phyloP scores from a whole-genome alignment of 2,329 filamentous ascomycete genomes.

The Penicillium sp. region DNA sequence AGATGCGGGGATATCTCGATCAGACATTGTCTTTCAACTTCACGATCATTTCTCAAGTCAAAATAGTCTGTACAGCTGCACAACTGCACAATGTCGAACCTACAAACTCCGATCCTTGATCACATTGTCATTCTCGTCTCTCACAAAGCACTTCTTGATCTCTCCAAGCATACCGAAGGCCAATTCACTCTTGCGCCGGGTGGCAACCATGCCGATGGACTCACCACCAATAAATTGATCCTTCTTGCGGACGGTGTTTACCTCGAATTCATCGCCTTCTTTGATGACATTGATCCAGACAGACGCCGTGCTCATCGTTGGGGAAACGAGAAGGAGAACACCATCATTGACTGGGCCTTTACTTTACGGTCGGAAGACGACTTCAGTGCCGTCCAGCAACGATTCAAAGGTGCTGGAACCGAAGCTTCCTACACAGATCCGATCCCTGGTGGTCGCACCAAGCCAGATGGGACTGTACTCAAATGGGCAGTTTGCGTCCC shows the following conservation, averaged over 20 bases:
- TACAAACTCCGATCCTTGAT: constrained; percentile 10
- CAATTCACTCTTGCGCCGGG: constrained; percentile 18
- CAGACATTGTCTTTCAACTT: not conserved
- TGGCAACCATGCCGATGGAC: constrained; percentile 19
- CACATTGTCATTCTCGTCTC: constrained; percentile 16
- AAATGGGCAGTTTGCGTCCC: constrained; percentile 12
- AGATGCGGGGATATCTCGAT: not conserved
- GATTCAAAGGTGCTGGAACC: not conserved
- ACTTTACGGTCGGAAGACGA: constrained; percentile 15
- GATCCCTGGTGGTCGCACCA: constrained; percentile 9
- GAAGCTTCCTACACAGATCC: constrained; percentile 8
- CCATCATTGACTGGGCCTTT: constrained; percentile 22
- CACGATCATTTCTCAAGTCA: not conserved
- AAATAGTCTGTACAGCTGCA: not conserved
- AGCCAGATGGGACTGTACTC: constrained; percentile 11
- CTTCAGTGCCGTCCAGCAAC: constrained; percentile 12
- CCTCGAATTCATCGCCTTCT: constrained; percentile 22
- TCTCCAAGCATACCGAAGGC: constrained; percentile 7
- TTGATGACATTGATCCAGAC: constrained; percentile 18
- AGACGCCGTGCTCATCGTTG: constrained; percentile 18
- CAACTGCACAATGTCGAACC: not conserved
- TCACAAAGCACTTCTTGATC: constrained; percentile 7
- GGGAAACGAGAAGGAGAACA: constrained; percentile 18
- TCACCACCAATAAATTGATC: constrained; percentile 21
- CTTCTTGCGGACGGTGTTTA: constrained; percentile 19